Base-by-base conservation (phyloP, 306 rosid genomes). In the Corylus americana region DNA sequence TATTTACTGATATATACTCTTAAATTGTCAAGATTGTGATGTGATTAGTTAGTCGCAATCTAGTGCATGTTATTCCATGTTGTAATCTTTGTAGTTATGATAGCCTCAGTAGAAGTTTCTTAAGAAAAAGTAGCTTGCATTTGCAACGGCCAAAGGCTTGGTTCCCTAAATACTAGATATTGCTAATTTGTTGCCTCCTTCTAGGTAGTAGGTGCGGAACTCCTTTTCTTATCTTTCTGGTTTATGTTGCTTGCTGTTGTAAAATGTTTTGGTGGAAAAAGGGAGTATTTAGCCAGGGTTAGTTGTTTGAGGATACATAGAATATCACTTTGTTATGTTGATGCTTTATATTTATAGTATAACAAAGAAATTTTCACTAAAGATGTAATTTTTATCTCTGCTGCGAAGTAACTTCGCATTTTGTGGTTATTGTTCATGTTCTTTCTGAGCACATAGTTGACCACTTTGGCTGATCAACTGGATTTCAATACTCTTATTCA, bases 181-280 rank as follows among this genome's bases (percentile, higher is more conserved):
- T 42, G 45, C 45, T 42, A 42, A 42, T 42, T 42, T 42, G 45
- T 42, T 42, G 45, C 45, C 45, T 42, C 45, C 6, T 42, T 42
- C 45, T 4, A 59, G 66, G 14, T 1, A 22, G 29, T 25, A 58
- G 66, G 66, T 10, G 12, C 67, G 16, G 58, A 54, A 61, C 67
- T 61, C 67, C 35, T 61, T 61, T 61, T 61, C 67, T 61, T 17
- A 59, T 22, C 66, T 61, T 61, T 7, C 39, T 27, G 67, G 67
- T 61, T 61, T 61, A 61, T 61, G 18, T 61, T 61, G 67, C 39
- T 61, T 9, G 20, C 11, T 8, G 35, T 27, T 11, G 37, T 10
- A 61, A 25, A 61, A 61, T 22, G 67, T 11, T 4, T 61, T 4
- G 8, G 67, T 61, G 45, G 29, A 59, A 22, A 10, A 59, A 4